These are phyloP conservation scores for Populus euphratica DNA, from an alignment of 345 rosid species.

Conservation along the genomic window DNA sequence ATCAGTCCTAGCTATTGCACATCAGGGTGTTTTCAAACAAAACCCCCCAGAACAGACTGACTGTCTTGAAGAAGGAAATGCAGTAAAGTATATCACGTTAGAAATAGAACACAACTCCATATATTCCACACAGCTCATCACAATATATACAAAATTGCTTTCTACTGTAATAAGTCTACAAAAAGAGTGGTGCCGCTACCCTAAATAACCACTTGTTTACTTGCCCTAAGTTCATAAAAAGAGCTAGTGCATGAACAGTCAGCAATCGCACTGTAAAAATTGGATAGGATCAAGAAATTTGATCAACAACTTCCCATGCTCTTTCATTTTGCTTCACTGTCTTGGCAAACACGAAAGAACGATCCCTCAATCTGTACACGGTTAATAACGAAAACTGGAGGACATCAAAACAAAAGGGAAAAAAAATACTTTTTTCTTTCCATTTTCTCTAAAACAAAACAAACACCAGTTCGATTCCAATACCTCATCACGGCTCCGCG, in stretches of 20 bases:
- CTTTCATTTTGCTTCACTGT: neutral
- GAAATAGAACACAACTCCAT: neutral
- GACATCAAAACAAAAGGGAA: neutral
- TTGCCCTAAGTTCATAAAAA: neutral
- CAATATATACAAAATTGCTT: neutral
- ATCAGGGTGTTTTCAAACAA: neutral
- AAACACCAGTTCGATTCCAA: neutral
- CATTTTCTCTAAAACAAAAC: neutral
- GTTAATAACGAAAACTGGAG: neutral
- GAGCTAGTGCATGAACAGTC: neutral
- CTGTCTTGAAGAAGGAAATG: neutral
- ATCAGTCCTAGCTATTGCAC: neutral
- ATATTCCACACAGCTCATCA: neutral
- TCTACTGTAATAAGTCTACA: neutral
- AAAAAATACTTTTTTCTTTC: neutral
- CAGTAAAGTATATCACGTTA: neutral
- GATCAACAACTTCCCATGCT: neutral
- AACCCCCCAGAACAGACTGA: neutral
- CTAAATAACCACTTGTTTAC: neutral
- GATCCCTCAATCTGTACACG: neutral
- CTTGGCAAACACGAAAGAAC: neutral
- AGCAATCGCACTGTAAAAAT: too few relatives aligned
- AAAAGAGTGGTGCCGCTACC: neutral
- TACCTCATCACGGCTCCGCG: conserved; percentile 93
- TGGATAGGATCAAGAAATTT: too few relatives aligned